Base-by-base conservation (phyloP, 805 yeast genomes). In the Suhomyces canberraensis region DNA sequence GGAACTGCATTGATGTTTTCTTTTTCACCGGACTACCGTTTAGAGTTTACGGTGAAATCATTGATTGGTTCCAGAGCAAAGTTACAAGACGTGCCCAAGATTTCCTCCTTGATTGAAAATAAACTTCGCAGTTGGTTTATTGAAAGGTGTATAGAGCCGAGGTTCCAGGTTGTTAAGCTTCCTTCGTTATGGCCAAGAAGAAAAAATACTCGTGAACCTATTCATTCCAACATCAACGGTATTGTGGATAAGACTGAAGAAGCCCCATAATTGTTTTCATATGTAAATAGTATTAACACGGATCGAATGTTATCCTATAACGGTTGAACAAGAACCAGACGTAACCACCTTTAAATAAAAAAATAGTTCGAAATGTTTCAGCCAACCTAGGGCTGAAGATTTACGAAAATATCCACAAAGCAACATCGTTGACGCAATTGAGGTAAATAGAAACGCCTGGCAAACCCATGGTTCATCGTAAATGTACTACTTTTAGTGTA, bases 71-170 rank as follows among this genome's bases (percentile, higher is more conserved):
- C 97, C 1, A 73, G 95, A 32, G 87, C 98, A 0, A 84, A 91
- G 55, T 68, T 93, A 18, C 95, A 90, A 59, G 88, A 93, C 51
- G 85, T 93, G 11, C 98, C 99, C 6, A 89, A 93, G 52, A 79
- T 93, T 25, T 79, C 95, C 8, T 81, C 86, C 40, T 65, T 93
- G 28, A 80, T 93, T 27, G 98, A 93, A 55, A 78, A 78, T 40
- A 81, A 82, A 42, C 72, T 93, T 26, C 73, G 93, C 44, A 80
- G 80, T 37, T 89, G 96, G 95, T 90, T 93, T 54, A 80, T 81
- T 13, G 97, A 91, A 49, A 71, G 96, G 44, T 88, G 96, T 54
- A 93, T 93, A 9, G 95, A 88, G 47, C 99, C 99, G 1, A 73
- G 95, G 48, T 91, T 83, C 51, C 96, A 90, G 56, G 83, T 87